These are phyloP conservation scores for Nyctanthes arbortristis DNA, from an alignment of 257 asterid species.

Conservation along the genomic window DNA sequence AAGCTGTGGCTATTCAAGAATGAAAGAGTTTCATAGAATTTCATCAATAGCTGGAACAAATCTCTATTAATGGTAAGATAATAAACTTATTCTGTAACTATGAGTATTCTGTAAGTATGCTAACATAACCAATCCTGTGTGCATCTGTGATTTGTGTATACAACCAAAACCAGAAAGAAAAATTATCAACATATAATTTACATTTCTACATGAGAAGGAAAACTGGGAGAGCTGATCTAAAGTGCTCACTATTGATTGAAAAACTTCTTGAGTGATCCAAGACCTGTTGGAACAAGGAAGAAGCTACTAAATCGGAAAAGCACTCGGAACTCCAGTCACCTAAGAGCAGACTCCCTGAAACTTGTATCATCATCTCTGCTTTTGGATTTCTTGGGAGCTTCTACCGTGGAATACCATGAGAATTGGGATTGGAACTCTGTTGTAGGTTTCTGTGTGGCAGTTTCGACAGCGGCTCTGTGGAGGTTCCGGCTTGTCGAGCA, in stretches of 20 bases:
- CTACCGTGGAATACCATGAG: constrained; percentile 31
- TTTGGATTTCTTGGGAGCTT: constrained; percentile 33
- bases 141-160: neutral
- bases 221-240: neutral
- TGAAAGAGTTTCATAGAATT: neutral
- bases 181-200: constrained; percentile 28
- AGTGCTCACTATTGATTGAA: constrained; percentile 26
- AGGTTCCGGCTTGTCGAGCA: constrained; percentile 28
- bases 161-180: constrained; percentile 14
- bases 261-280: constrained; percentile 22
- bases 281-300: neutral
- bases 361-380: constrained; percentile 8
- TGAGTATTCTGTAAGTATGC: neutral
- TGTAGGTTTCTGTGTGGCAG: constrained; percentile 11
- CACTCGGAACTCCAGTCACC: constrained; percentile 65
- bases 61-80: constrained; percentile 18
- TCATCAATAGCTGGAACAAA: neutral
- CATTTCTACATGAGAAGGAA: constrained; percentile 19
- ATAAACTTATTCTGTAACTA: neutral
- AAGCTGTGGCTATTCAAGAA: neutral
- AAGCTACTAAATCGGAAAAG: constrained; percentile 45
- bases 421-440: constrained; percentile 15
- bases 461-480: neutral
- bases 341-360: constrained; percentile 32
- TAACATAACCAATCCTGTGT: neutral